These are phyloP conservation scores for Podospora sp. DNA, from an alignment of 495 filamentous ascomycete genomes.

Conservation along the genomic window DNA sequence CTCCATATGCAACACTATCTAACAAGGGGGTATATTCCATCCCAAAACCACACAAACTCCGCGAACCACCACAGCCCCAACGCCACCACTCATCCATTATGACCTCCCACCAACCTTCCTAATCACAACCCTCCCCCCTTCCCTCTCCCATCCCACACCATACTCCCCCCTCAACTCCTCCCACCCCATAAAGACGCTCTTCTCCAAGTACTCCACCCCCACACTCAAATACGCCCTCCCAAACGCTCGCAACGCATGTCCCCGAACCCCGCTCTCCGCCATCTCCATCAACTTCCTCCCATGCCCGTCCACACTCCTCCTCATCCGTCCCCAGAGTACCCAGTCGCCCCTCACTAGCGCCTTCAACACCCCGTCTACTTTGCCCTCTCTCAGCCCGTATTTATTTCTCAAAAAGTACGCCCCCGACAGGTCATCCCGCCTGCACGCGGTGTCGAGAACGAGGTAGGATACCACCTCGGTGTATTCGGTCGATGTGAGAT, in stretches of 20 bases:
- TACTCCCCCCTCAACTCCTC: slow-evolving; percentile 62
- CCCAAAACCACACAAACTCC: background rate
- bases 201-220: slow-evolving; percentile 65
- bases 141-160: slow-evolving; percentile 79
- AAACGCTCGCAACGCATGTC: slow-evolving; percentile 78
- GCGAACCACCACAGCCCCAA: background rate
- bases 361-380: slow-evolving; percentile 66
- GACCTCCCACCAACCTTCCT: slow-evolving; percentile 52
- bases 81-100: slow-evolving; percentile 5
- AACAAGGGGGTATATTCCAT: slow-evolving; percentile 8
- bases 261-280: slow-evolving; percentile 69
- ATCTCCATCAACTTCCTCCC: slow-evolving; percentile 76
- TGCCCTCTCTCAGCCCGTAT: slow-evolving; percentile 60
- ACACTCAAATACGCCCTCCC: slow-evolving; percentile 78
- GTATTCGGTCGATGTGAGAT: slow-evolving; percentile 66
- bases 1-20: background rate
- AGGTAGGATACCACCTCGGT: slow-evolving; percentile 79
- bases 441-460: slow-evolving; percentile 86
- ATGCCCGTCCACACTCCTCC: slow-evolving; percentile 73
- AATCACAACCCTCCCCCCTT: slow-evolving; percentile 67
- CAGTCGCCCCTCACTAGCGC: slow-evolving; percentile 82
- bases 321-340: slow-evolving; percentile 72
- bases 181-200: slow-evolving; percentile 65
- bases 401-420: slow-evolving; percentile 66
- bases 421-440: slow-evolving; percentile 70